Conservation (phyloP, 192 early-diverging fungal species). For the Backusella sp. region DNA sequence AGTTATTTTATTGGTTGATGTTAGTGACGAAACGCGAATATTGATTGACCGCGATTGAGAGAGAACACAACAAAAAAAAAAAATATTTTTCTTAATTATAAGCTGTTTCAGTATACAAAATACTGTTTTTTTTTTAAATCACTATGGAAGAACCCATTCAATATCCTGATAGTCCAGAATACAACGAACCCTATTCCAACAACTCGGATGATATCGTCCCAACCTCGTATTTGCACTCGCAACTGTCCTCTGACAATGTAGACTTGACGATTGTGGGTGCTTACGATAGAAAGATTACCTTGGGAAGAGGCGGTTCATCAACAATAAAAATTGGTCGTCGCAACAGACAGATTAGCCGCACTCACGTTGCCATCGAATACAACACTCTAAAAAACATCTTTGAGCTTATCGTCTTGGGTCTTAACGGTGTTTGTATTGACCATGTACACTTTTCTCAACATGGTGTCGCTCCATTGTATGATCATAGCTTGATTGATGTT, state of each 20-base stretch:
- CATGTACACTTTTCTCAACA: slow-evolving; percentile 37
- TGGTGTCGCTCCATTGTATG: slow-evolving; percentile 31
- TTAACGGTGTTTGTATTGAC: slow-evolving; percentile 49
- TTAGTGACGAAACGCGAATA: neutral
- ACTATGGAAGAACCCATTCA: neutral
- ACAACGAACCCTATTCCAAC: slow-evolving; percentile 1
- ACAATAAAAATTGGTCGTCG: slow-evolving; percentile 48
- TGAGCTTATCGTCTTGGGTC: slow-evolving; percentile 45
- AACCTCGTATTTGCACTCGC: slow-evolving; percentile 9
- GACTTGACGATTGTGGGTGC: slow-evolving; percentile 22
- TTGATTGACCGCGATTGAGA: neutral
- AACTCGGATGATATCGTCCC: slow-evolving; percentile 28
- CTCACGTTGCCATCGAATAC: slow-evolving; percentile 46
- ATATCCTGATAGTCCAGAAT: slow-evolving; percentile 16
- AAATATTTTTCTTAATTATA: too few relatives aligned
- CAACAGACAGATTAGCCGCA: slow-evolving; percentile 51
- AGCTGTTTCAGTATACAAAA: neutral
- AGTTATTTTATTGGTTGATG: neutral
- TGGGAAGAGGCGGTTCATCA: slow-evolving; percentile 48
- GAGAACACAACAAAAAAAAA: too few relatives aligned
- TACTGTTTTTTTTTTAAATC: neutral
- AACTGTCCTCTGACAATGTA: neutral
- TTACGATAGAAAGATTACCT: slow-evolving; percentile 26
- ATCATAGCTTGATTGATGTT: slow-evolving; percentile 44
- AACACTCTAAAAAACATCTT: slow-evolving; percentile 19